A percentile compares a stretch with the other conserved stretches of the same genome.
Evolutionary conservation across 164 flowering plant genomes (phyloP).

Genomic region (Stephania yunnanensis): DNA sequence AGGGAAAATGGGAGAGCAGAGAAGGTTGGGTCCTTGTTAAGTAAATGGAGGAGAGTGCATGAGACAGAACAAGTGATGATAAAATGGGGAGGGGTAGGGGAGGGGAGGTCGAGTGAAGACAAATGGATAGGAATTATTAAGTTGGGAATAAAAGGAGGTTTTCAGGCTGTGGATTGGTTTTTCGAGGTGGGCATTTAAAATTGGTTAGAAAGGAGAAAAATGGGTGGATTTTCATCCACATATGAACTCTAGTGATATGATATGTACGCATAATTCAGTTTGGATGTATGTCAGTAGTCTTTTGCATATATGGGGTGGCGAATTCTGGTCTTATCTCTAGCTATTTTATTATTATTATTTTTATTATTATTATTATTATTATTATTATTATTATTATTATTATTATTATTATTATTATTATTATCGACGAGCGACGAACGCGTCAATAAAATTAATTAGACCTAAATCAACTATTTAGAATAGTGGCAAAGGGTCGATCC

Average conservation of each 20-base stretch:
- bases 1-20: not conserved
- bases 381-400: too few relatives aligned
- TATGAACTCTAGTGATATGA: slow-evolving; percentile 8
- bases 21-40: slow-evolving; percentile 1
- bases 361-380: too few relatives aligned
- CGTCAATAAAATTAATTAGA: too few relatives aligned
- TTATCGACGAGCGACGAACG: too few relatives aligned
- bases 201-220: slow-evolving; percentile 11
- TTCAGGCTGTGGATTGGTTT: slow-evolving; percentile 30
- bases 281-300: too few relatives aligned
- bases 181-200: slow-evolving; percentile 30
- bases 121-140: slow-evolving; percentile 15
- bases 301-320: too few relatives aligned
- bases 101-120: slow-evolving; percentile 12
- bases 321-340: too few relatives aligned
- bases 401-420: too few relatives aligned
- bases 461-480: too few relatives aligned
- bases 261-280: too few relatives aligned
- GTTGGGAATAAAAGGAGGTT: not conserved
- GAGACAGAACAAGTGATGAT: slow-evolving; percentile 2
- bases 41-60: slow-evolving; percentile 5
- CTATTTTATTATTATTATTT: too few relatives aligned
- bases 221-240: slow-evolving; percentile 23
- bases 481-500: too few relatives aligned
- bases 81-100: not conserved